A percentile compares a stretch with the other conserved stretches of the same genome.
Evolutionary conservation across 2,329 filamentous ascomycete genomes (phyloP).

Genomic region (Monascus ruber): DNA sequence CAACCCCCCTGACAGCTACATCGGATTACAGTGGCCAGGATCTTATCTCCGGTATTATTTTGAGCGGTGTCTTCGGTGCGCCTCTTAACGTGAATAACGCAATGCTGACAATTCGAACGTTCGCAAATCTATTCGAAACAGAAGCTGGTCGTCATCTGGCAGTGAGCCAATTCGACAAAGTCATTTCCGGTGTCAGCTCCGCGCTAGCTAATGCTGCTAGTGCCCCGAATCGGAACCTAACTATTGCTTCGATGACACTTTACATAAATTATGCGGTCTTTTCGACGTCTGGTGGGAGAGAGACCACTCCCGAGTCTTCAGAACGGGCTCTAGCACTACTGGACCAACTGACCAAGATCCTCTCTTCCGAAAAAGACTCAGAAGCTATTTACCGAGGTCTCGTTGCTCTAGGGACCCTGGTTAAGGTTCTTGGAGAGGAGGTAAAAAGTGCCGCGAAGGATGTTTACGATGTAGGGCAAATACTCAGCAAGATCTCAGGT

Average conservation of each 20-base stretch:
- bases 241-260: conserved; percentile 69
- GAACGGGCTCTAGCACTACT: conserved; percentile 44
- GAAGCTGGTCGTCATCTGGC: conserved; percentile 57
- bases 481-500: conserved; percentile 37
- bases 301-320: conserved; percentile 29
- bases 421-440: conserved; percentile 47
- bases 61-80: conserved; percentile 46
- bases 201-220: conserved; percentile 43
- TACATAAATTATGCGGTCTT: conserved; percentile 78
- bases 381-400: conserved; percentile 76
- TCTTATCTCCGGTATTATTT: conserved; percentile 50
- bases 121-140: conserved; percentile 76
- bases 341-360: conserved; percentile 50
- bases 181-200: conserved; percentile 52
- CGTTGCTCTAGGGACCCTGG: conserved; percentile 70
- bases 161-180: conserved; percentile 46
- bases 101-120: conserved; percentile 73
- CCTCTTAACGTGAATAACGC: conserved; percentile 63
- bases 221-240: conserved; percentile 61
- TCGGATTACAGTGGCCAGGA: conserved; percentile 44
- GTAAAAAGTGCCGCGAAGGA: conserved; percentile 48
- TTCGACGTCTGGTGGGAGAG: conserved; percentile 39
- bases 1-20: conserved; percentile 53
- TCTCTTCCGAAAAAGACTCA: conserved; percentile 58
- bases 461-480: conserved; percentile 41